These are phyloP conservation scores for Coniochaeta ligniaria DNA, from an alignment of 2,329 filamentous ascomycete species.

Conservation along the genomic window DNA sequence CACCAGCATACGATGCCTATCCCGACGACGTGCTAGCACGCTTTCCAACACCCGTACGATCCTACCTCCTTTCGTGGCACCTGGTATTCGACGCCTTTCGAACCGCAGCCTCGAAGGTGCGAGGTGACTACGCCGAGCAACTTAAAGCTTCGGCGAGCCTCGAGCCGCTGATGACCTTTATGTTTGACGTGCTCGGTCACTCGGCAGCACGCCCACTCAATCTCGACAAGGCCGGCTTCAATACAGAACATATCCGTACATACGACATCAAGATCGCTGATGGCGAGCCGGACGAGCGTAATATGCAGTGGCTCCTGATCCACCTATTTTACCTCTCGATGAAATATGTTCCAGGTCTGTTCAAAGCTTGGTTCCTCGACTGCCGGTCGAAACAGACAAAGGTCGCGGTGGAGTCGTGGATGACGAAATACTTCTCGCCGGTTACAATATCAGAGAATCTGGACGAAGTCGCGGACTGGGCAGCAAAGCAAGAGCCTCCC, in stretches of 20 bases:
- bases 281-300: conserved; percentile 58
- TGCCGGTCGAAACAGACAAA: conserved; percentile 76
- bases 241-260: conserved; percentile 43
- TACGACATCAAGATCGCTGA: conserved; percentile 47
- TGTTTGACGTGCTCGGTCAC: conserved; percentile 79
- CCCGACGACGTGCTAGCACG: conserved; percentile 57
- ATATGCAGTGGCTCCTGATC: conserved; percentile 75
- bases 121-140: conserved; percentile 70
- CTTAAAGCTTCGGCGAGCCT: conserved; percentile 70
- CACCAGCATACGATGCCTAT: conserved; percentile 63
- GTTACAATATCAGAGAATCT: conserved; percentile 60
- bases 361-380: conserved; percentile 78
- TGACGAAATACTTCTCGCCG: conserved; percentile 73
- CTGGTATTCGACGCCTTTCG: conserved; percentile 82
- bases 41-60: conserved; percentile 64
- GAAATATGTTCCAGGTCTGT: conserved; percentile 68
- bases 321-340: conserved; percentile 82
- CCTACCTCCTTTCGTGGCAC: conserved; percentile 84
- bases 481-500: conserved; percentile 40
- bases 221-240: conserved; percentile 61
- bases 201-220: conserved; percentile 66
- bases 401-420: conserved; percentile 76
- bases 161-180: conserved; percentile 64
- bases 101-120: conserved; percentile 72
- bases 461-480: conserved; percentile 63